A percentile compares a stretch with the other conserved stretches of the same genome.
phyloP scores from a whole-genome alignment of 768 basidiomycete species.

The Trametes elegans region DNA sequence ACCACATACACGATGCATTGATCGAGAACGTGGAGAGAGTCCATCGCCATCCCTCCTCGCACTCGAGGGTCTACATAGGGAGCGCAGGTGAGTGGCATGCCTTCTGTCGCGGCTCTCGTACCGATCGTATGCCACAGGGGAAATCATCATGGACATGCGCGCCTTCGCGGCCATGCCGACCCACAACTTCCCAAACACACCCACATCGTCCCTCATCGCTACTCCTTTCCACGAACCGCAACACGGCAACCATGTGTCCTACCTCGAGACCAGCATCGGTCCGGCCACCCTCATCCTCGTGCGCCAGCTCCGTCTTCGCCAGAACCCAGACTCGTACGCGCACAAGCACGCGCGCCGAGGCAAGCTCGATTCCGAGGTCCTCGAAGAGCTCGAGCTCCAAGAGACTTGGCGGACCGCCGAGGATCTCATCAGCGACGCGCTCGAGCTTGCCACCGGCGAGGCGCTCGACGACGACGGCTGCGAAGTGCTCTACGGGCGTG shows the following conservation, averaged over 20 bases:
- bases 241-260: slow-evolving; percentile 20
- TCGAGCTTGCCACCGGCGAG: slow-evolving; percentile 14
- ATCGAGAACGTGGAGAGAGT: slow-evolving; percentile 20
- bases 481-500: slow-evolving; percentile 59
- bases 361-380: slow-evolving; percentile 7
- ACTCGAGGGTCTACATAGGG: slow-evolving; percentile 22
- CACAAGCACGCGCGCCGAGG: slow-evolving; percentile 6
- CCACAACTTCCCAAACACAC: slow-evolving; percentile 9
- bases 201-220: slow-evolving; percentile 7
- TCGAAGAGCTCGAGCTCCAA: slow-evolving; percentile 15
- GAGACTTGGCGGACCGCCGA: slow-evolving; percentile 12
- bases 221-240: slow-evolving; percentile 10
- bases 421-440: slow-evolving; percentile 13
- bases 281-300: slow-evolving; percentile 28
- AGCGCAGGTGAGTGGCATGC: slow-evolving; percentile 17
- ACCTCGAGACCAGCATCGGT: slow-evolving; percentile 32
- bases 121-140: too few relatives aligned
- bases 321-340: slow-evolving; percentile 6
- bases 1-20: slow-evolving; percentile 21
- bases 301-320: slow-evolving; percentile 18
- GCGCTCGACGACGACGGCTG: slow-evolving; percentile 44
- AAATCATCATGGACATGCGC: slow-evolving; percentile 27
- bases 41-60: slow-evolving; percentile 21
- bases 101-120: background rate
- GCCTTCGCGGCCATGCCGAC: slow-evolving; percentile 6